Base-by-base conservation (phyloP, 176 grass and related monocot species). In the Paspalum vaginatum region DNA sequence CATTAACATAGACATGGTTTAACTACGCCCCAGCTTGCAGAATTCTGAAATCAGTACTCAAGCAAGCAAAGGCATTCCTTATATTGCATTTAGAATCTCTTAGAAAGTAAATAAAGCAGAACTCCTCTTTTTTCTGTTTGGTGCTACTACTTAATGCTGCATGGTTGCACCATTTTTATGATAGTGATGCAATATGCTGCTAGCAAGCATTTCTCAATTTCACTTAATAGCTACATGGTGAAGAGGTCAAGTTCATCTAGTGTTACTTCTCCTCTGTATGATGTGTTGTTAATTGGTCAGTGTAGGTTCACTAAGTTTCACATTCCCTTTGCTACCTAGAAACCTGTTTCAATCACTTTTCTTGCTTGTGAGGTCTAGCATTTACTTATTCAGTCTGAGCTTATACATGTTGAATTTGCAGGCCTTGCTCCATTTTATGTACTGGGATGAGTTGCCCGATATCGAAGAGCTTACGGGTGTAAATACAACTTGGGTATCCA, bases 341-440 rank as follows among this genome's bases (percentile, higher is more conserved):
- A 57, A 26, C 12, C 66, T 77, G 38, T 3, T 46, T 13, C 32
- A 52, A 20, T 16, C 1, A 47, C 42, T 71, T 78, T 78, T 21
- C 24, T 74, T 59, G 16, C 16, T 43, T 25, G 14, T 81, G 9
- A 48, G 16, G 49, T 78, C n/a, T 9, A 72, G n/a, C 60, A 52
- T 57, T 15, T 58, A n/a, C 44, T 57, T 17, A 54, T 47, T 76
- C 66, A 70, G 61, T 20, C 43, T 53, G 50, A 86, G 20, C 58
- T 40, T 55, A 47, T 42, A 53, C 53, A 9, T 9, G 20, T 77
- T 45, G 61, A 64, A 65, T 57, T 81, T 85, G 20, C 86, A 99
- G 97, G 97, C 93, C 61, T 85, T 96, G 40, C 97, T 99, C 60
- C 90, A 99, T 90, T 99, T 91, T 76, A 99, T 99, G 83, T 99